These are phyloP conservation scores for Pseudogymnoascus sp. DNA, from an alignment of 2,329 filamentous ascomycete species.

Conservation along the genomic window DNA sequence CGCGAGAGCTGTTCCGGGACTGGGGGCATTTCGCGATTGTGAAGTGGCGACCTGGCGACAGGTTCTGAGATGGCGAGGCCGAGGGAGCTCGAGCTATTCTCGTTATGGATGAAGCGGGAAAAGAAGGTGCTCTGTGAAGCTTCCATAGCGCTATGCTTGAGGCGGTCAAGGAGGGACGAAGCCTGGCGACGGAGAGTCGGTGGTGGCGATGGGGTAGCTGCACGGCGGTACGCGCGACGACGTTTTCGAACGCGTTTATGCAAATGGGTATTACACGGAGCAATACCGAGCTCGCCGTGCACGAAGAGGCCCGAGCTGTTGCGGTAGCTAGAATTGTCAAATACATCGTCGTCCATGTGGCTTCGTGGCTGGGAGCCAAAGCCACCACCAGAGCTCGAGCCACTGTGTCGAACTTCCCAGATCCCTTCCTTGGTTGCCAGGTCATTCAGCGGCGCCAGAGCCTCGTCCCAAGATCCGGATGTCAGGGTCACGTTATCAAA, in stretches of 20 bases:
- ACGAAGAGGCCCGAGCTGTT: background rate
- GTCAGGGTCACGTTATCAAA: conserved; percentile 68
- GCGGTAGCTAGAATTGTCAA: background rate
- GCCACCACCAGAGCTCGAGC: conserved; percentile 12
- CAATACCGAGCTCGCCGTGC: background rate
- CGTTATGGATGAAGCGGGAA: background rate
- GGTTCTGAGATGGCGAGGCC: background rate
- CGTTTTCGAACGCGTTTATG: conserved; percentile 4
- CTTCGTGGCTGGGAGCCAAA: background rate
- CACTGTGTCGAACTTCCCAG: conserved; percentile 1
- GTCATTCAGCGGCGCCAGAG: conserved; percentile 57
- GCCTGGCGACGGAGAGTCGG: background rate
- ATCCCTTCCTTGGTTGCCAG: conserved; percentile 11
- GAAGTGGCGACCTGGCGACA: background rate
- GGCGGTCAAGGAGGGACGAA: background rate
- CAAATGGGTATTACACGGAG: background rate
- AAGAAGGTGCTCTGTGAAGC: conserved; percentile 3
- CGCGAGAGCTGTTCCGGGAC: background rate
- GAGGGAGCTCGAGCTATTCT: background rate
- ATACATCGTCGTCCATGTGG: conserved; percentile 7
- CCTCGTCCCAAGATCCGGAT: conserved; percentile 71
- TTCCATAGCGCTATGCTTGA: conserved; percentile 2
- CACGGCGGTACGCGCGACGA: background rate
- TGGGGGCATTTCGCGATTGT: background rate
- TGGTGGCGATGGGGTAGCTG: background rate